A percentile compares a stretch with the other conserved stretches of the same genome.
Conservation (phyloP, 2,329 filamentous ascomycete genomes). For the Penicillium vulpinum region DNA sequence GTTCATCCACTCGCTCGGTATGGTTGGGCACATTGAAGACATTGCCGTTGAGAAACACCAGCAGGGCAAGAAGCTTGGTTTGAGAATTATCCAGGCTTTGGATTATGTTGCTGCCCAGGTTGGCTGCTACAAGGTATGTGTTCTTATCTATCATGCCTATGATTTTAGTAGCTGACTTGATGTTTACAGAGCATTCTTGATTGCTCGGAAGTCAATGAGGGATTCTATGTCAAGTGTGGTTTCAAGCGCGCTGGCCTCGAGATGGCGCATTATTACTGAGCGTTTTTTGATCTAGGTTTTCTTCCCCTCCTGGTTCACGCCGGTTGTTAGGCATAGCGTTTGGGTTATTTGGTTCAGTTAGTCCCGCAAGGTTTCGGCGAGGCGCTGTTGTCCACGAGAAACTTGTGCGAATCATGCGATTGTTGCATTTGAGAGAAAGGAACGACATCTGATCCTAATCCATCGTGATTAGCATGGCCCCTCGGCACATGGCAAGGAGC, state of each 20-base stretch:
- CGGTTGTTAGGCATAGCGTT: slow-evolving; percentile 17
- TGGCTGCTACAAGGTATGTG: slow-evolving; percentile 80
- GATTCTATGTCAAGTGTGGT: slow-evolving; percentile 97
- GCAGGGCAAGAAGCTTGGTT: slow-evolving; percentile 93
- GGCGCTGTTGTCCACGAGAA: slow-evolving; percentile 4
- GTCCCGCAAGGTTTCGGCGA: slow-evolving; percentile 6
- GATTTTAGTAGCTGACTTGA: slow-evolving; percentile 10
- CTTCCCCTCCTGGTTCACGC: slow-evolving; percentile 6
- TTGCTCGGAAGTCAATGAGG: slow-evolving; percentile 93
- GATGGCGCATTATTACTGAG: slow-evolving; percentile 89
- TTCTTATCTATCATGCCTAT: neutral
- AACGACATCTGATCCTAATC: neutral
- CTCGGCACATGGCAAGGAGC: neutral
- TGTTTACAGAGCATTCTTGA: slow-evolving; percentile 76
- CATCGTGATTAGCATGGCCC: neutral
- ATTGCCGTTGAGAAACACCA: slow-evolving; percentile 94
- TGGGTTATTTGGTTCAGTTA: slow-evolving; percentile 10
- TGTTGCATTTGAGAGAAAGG: neutral
- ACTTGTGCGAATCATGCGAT: neutral
- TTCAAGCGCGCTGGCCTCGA: slow-evolving; percentile 89
- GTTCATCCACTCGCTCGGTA: slow-evolving; percentile 50
- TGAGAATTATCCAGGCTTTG: slow-evolving; percentile 89
- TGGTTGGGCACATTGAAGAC: slow-evolving; percentile 94
- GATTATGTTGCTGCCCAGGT: slow-evolving; percentile 84
- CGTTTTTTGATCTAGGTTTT: neutral